phyloP scores from a whole-genome alignment of 129 eudicot species.

The Apium graveolens region DNA sequence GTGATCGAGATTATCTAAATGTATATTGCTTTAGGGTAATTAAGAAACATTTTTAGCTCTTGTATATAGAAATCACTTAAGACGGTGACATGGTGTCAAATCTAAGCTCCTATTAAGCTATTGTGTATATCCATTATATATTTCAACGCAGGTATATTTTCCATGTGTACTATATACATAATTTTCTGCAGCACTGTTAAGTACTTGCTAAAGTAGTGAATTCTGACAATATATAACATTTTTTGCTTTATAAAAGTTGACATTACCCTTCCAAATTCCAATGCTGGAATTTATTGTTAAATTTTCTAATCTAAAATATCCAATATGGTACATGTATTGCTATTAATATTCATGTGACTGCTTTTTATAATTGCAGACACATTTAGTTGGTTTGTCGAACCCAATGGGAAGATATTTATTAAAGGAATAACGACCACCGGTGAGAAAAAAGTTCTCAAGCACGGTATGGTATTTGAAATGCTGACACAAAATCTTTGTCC shows the following conservation, averaged over 20 bases:
- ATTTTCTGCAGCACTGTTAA: background rate
- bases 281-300: background rate
- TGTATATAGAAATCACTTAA: background rate
- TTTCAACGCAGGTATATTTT: background rate
- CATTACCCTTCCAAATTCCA: background rate
- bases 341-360: background rate
- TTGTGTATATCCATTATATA: background rate
- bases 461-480: slow-evolving; percentile 59
- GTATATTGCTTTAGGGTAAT: background rate
- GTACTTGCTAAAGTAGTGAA: background rate
- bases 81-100: background rate
- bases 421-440: slow-evolving; percentile 47
- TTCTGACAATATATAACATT: background rate
- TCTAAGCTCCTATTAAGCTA: background rate
- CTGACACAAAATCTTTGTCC: slow-evolving; percentile 60
- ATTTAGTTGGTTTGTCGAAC: slow-evolving; percentile 21
- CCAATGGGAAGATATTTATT: slow-evolving; percentile 38
- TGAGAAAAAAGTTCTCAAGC: slow-evolving; percentile 34
- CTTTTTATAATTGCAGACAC: slow-evolving; percentile 28
- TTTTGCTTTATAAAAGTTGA: background rate
- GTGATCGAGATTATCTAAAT: background rate
- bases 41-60: background rate
- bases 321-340: background rate
- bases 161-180: background rate
- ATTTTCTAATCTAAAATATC: background rate